These are phyloP conservation scores for Penicillium ucsense DNA, from an alignment of 495 filamentous ascomycete genomes.

Conservation along the genomic window DNA sequence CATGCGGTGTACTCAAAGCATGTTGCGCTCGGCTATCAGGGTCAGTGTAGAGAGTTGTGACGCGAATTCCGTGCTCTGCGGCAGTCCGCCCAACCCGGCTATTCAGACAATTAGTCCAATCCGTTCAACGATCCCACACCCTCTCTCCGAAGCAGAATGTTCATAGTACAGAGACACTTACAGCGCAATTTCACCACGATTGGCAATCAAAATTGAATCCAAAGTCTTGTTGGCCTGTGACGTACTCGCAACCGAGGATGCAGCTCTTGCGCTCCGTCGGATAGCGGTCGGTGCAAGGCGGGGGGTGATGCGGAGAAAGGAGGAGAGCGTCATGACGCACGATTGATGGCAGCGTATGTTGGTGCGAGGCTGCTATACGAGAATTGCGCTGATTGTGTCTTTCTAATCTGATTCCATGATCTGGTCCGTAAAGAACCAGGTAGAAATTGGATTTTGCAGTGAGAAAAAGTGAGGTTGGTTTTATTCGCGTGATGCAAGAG, in stretches of 20 bases:
- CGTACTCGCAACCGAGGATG: slow-evolving; percentile 23
- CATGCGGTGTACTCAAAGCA: slow-evolving; percentile 71
- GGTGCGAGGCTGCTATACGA: slow-evolving; percentile 2
- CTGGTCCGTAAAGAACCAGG: background rate
- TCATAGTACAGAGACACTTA: slow-evolving; percentile 21
- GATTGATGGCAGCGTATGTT: slow-evolving; percentile 2
- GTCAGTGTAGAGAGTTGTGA: slow-evolving; percentile 91
- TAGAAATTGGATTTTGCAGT: background rate
- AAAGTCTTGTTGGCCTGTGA: slow-evolving; percentile 39
- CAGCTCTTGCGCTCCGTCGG: slow-evolving; percentile 25
- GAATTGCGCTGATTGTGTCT: background rate
- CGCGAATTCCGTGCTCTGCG: slow-evolving; percentile 76
- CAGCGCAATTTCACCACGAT: slow-evolving; percentile 93
- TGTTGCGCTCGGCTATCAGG: slow-evolving; percentile 83
- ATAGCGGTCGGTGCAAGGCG: slow-evolving; percentile 27
- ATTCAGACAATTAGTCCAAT: slow-evolving; percentile 1
- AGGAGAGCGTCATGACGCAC: slow-evolving; percentile 31
- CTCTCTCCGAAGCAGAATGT: background rate
- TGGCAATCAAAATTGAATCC: slow-evolving; percentile 86
- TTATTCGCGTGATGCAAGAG: background rate
- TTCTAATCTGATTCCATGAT: slow-evolving; percentile 14
- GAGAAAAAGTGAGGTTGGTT: slow-evolving; percentile 5
- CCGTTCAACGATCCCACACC: background rate
- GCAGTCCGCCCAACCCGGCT: slow-evolving; percentile 83
- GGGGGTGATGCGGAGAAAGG: slow-evolving; percentile 38